Base-by-base conservation (phyloP, 805 yeast species). In the Wickerhamomyces strasburgensis region DNA sequence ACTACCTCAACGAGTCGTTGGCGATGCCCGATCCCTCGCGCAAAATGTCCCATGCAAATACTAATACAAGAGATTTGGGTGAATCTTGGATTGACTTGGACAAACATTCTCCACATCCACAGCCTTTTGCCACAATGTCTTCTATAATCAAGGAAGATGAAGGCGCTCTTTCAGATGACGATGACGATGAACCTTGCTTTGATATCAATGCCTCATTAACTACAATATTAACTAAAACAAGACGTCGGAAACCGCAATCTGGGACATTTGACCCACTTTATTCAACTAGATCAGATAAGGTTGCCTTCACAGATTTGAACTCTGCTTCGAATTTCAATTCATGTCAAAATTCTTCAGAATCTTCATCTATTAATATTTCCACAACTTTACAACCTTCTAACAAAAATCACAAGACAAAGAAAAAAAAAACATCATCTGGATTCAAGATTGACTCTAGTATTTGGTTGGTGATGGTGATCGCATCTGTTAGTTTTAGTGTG, bases 171-270 rank as follows among this genome's bases (percentile, higher is more conserved):
- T 21, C 27, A 31, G 41, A 30, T 9, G 38, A 31, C 5, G 36
- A 30, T 14, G 17, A 25, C 13, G 24, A 16, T 14, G 10, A 27
- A 27, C 5, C n/a, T 21, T 13, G 8, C 18, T 31, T 27, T 14
- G 47, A 40, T 27, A 23, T 46, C 26, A 40, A 38, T 33, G 35
- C 49, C 3, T 46, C 49, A 5, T 31, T 46, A 13, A 46, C 47
- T 4, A 46, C 49, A 4, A 46, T 46, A 2, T 34, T 35, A 26
- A 29, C 37, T 4, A 19, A 34, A 13, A 43, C 26, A 9, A 24
- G 11, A 7, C 7, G 7, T 11, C 25, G 11, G 11, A 21, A 21
- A 21, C n/a, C n/a, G n/a, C n/a, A 11, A 21, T 8, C 25, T 11
- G 11, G 25, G 10, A 21, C 25, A 21, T 21, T 21, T 11, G 7